Evolutionary conservation across 202 grass and related monocot species (phyloP), one percentile per base, ranked within the genome.

Genomic region (Schoenoplectus triqueter): DNA sequence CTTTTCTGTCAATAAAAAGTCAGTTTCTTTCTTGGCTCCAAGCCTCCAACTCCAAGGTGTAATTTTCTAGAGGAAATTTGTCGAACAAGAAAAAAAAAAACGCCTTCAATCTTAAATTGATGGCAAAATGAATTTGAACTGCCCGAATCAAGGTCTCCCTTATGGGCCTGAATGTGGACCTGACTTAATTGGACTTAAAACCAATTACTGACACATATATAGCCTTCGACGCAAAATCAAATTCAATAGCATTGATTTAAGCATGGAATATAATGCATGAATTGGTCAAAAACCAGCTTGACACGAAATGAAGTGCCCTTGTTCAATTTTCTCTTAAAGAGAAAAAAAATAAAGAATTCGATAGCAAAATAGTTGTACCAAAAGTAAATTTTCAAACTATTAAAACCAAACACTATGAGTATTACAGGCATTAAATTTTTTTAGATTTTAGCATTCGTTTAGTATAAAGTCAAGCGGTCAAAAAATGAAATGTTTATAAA

Each of bases 1-100:
- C 2, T 76, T 76, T 56, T 76, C 72, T 76, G 72, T 56, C 20
- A 76, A 55, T 6, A 56, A 15, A 13, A 22, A 74, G 48, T 54
- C 20, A 52, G 48, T 31, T 74, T 74, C n/a, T 20, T 73, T 52
- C 54, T 2, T 66, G 31, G 8, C 20, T 66, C 1, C 21, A 13
- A 39, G 9, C 21, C 15, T 54, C 10, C 7, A 54, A 54, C 9
- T 54, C 56, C 56, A 59, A 59, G 19, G 45, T 73, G 69, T 50
- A 72, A 44, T 72, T 72, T 72, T 21, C 18, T 13, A 3, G 11
- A 10, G 48, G 13, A 74, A 22, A 1, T 54, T 22, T 39, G 19
- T 39, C 0, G 72, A 76, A 55, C 14, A 76, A 55, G 72, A 73
- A 73, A 50, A 42, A 52, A 74, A 45, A 55, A 76, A 76, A 4